Evolutionary conservation across 2,329 filamentous ascomycete species (phyloP).

Genomic region (Alternaria longipes): DNA sequence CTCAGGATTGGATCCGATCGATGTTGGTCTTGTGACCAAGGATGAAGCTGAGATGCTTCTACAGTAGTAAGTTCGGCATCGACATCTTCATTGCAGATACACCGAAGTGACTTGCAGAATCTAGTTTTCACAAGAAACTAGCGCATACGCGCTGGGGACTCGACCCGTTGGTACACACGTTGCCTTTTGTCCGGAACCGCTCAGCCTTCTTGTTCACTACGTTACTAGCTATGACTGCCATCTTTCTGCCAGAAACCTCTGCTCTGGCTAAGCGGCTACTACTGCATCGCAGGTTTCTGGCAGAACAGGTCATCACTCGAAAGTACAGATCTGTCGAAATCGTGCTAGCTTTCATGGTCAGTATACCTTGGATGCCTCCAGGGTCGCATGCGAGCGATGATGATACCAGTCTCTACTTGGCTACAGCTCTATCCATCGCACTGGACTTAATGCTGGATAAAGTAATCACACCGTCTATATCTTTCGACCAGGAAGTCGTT

Average conservation of each 20-base stretch:
- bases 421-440: constrained; percentile 74
- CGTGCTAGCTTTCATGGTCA: constrained; percentile 77
- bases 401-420: constrained; percentile 75
- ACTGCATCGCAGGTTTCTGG: constrained; percentile 70
- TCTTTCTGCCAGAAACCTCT: constrained; percentile 71
- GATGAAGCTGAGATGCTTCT: constrained; percentile 72
- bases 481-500: constrained; percentile 57
- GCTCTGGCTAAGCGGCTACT: constrained; percentile 72
- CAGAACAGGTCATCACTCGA: constrained; percentile 67
- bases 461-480: constrained; percentile 66
- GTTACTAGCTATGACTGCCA: constrained; percentile 72
- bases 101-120: not conserved
- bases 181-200: constrained; percentile 70
- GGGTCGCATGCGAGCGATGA: constrained; percentile 74
- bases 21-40: constrained; percentile 72
- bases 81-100: not conserved
- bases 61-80: constrained; percentile 62
- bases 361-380: constrained; percentile 78
- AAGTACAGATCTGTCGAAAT: constrained; percentile 77
- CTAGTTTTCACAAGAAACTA: constrained; percentile 73
- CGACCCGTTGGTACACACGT: constrained; percentile 72
- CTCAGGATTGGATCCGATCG: constrained; percentile 72
- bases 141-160: constrained; percentile 79
- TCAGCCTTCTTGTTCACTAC: constrained; percentile 78
- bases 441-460: constrained; percentile 76